A percentile compares a stretch with the other conserved stretches of the same genome.
Conservation (phyloP, 768 basidiomycete species). For the Rhizopogon vesiculosus region DNA sequence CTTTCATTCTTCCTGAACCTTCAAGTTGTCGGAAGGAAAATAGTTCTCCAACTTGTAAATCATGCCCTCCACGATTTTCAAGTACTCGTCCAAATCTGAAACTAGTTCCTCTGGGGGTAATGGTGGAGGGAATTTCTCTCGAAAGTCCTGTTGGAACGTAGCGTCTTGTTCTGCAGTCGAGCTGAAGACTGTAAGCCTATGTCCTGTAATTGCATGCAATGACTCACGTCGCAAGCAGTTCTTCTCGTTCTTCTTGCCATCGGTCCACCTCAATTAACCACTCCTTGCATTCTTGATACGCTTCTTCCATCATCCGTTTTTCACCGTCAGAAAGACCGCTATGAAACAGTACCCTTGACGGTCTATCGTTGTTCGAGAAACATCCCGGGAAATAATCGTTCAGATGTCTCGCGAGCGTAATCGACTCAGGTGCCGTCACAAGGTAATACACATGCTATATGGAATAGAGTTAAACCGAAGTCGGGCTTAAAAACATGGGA, state of each 20-base stretch:
- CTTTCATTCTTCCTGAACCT: not conserved
- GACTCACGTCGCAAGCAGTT: not conserved
- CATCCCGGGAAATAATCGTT: conserved; percentile 26
- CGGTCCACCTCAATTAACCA: conserved; percentile 14
- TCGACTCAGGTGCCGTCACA: conserved; percentile 23
- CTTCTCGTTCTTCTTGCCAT: conserved; percentile 17
- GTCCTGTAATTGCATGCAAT: not conserved
- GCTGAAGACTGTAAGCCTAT: conserved; percentile 1
- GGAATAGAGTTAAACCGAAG: not conserved
- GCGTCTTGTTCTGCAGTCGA: conserved; percentile 8
- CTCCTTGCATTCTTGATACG: conserved; percentile 12
- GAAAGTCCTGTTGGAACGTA: conserved; percentile 19
- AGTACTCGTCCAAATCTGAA: conserved; percentile 18
- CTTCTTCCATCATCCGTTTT: conserved; percentile 9
- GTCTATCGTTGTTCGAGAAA: conserved; percentile 5
- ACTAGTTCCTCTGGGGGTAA: conserved; percentile 5
- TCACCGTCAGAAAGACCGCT: conserved; percentile 18
- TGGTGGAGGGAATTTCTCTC: conserved; percentile 15
- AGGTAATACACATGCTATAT: conserved; percentile 24
- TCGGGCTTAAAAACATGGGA: not conserved
- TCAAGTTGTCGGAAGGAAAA: conserved; percentile 8
- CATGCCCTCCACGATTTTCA: conserved; percentile 23
- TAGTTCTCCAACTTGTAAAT: conserved; percentile 17
- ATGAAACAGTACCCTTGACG: conserved; percentile 21
- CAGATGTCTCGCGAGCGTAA: conserved; percentile 13